Percentiles rank a stretch among this genome's conserved stretches.
Evolutionary conservation across 2,329 filamentous ascomycete genomes (phyloP).

Genomic region (Chrysoporthe austroafricana): DNA sequence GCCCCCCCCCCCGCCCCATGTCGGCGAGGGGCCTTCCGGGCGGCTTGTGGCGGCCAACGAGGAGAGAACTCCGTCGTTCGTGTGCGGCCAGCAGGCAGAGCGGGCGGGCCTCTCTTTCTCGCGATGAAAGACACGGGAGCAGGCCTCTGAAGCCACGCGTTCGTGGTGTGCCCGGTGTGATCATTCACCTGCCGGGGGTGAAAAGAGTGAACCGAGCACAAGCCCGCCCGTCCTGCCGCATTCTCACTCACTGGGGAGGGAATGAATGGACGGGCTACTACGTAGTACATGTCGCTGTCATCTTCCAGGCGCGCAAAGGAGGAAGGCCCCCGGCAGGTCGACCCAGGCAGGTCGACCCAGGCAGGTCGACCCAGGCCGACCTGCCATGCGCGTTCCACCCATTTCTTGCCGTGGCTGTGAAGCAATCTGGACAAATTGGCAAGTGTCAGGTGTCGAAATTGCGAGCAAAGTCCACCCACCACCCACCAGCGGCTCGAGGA

Average conservation of each 20-base stretch:
- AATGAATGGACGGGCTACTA: background rate
- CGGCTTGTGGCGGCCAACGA: no score
- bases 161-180: background rate
- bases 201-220: background rate
- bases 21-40: constrained; percentile 9
- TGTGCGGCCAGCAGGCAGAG: background rate
- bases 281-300: background rate
- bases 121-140: constrained; percentile 5
- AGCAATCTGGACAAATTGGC: constrained; percentile 26
- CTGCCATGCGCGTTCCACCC: constrained; percentile 14
- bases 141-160: constrained; percentile 3
- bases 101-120: background rate
- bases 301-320: constrained; percentile 10
- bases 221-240: constrained; percentile 10
- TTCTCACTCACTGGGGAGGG: background rate
- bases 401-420: constrained; percentile 22
- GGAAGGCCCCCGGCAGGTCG: constrained; percentile 10
- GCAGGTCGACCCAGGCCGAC: background rate
- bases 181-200: background rate
- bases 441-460: constrained; percentile 25
- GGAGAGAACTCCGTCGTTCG: no score
- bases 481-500: constrained; percentile 7
- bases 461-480: constrained; percentile 13
- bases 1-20: background rate
- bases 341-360: background rate